These are phyloP conservation scores for Globisporangium recalcitrans DNA, from an alignment of 352 stramenopile species.

Conservation along the genomic window DNA sequence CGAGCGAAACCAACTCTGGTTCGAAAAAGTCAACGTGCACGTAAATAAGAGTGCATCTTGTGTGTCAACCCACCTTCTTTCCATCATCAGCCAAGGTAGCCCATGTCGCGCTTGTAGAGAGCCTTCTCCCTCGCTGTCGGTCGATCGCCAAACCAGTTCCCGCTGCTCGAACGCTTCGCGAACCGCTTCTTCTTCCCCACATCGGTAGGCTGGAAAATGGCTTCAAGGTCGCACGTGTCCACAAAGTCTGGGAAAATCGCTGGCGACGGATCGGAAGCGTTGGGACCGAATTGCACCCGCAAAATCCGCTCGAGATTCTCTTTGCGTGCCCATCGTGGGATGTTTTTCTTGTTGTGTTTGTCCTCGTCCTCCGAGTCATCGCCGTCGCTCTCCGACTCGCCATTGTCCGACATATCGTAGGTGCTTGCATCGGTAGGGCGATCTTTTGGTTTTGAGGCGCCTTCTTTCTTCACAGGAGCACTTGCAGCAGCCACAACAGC, in stretches of 20 bases:
- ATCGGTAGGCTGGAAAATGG: conserved; percentile 77
- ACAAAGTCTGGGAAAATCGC: conserved; percentile 82
- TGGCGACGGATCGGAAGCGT: conserved; percentile 69
- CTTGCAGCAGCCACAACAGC: background rate
- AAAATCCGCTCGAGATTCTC: conserved; percentile 70
- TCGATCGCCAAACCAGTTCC: conserved; percentile 80
- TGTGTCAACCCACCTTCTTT: background rate
- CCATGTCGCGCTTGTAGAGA: conserved; percentile 82
- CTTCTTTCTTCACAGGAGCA: background rate
- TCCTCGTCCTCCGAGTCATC: conserved; percentile 37
- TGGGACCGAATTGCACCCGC: conserved; percentile 64
- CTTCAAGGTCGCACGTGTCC: conserved; percentile 77
- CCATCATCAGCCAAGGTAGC: conserved; percentile 42
- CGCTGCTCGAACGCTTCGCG: conserved; percentile 69
- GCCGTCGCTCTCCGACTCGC: conserved; percentile 44
- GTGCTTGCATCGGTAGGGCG: conserved; percentile 26
- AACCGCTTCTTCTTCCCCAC: conserved; percentile 77
- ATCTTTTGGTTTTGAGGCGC: conserved; percentile 11
- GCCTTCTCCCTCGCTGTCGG: conserved; percentile 72
- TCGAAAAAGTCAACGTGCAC: conserved; percentile 7
- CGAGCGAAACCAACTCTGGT: background rate
- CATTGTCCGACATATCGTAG: conserved; percentile 81
- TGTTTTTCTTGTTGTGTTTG: conserved; percentile 61
- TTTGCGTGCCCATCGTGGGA: conserved; percentile 72
- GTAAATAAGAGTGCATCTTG: conserved; percentile 12